phyloP scores from a whole-genome alignment of 306 rosid species.

The Fagus crenata region DNA sequence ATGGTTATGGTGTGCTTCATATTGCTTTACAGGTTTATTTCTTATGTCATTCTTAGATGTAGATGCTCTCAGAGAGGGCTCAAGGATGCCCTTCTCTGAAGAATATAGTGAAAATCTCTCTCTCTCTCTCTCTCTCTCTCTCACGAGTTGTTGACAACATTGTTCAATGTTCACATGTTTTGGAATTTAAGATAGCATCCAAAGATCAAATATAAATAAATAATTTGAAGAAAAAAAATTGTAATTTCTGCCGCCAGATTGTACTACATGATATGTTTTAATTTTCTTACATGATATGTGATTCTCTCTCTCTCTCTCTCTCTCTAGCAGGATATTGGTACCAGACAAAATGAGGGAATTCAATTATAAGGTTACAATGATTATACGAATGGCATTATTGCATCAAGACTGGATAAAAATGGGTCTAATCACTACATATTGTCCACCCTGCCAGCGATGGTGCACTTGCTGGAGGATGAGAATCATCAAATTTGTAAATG shows the following conservation, averaged over 20 bases:
- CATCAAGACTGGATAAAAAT: too few relatives aligned
- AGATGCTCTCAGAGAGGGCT: constrained; percentile 63
- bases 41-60: constrained; percentile 80
- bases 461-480: too few relatives aligned
- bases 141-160: constrained; percentile 14
- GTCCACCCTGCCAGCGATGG: too few relatives aligned
- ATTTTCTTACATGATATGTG: constrained; percentile 25
- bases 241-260: constrained; percentile 43
- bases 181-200: constrained; percentile 45
- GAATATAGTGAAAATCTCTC: constrained; percentile 22
- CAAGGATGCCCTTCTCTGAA: constrained; percentile 40
- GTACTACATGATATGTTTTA: constrained; percentile 39
- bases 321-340: too few relatives aligned
- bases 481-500: too few relatives aligned
- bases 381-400: too few relatives aligned
- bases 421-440: too few relatives aligned
- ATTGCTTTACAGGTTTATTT: constrained; percentile 83
- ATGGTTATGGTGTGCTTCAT: constrained; percentile 78
- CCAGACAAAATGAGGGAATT: too few relatives aligned
- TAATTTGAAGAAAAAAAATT: constrained; percentile 29
- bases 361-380: too few relatives aligned
- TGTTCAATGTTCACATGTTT: constrained; percentile 50
- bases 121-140: constrained; percentile 24
- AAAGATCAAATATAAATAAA: constrained; percentile 35
- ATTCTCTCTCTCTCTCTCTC: constrained; percentile 13